These are phyloP conservation scores for Echria macrotheca DNA, from an alignment of 495 filamentous ascomycete genomes.

Conservation along the genomic window DNA sequence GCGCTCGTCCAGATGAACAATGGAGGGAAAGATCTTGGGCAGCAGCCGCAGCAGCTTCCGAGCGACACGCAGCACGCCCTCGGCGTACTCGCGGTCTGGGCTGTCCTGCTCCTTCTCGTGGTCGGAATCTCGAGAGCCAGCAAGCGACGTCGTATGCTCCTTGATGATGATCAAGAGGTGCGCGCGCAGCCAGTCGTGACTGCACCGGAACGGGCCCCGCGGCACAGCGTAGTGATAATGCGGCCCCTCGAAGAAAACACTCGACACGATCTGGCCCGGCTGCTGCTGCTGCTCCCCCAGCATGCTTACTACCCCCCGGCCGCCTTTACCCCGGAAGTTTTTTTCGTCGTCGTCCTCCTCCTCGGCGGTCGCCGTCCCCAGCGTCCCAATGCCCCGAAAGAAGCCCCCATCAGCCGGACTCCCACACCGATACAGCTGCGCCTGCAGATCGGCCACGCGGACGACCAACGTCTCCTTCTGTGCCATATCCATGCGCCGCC, in stretches of 20 bases:
- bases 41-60: conserved; percentile 23
- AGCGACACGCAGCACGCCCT: conserved; percentile 20
- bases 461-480: conserved; percentile 35
- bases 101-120: too few relatives aligned
- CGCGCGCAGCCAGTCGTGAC: conserved; percentile 27
- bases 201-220: conserved; percentile 24
- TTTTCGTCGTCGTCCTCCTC: too few relatives aligned
- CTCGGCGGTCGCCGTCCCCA: conserved; percentile 6
- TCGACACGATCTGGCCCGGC: conserved; percentile 23
- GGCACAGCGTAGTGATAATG: conserved; percentile 23
- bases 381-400: conserved; percentile 36
- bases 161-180: conserved; percentile 24
- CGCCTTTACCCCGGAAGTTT: too few relatives aligned
- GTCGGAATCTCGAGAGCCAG: conserved; percentile 9
- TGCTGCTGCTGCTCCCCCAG: too few relatives aligned
- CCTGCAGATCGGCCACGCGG: conserved; percentile 33
- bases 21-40: conserved; percentile 24
- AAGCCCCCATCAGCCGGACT: conserved; percentile 18
- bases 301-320: too few relatives aligned
- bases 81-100: conserved; percentile 24
- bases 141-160: conserved; percentile 21
- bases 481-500: conserved; percentile 31
- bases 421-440: conserved; percentile 24
- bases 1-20: conserved; percentile 22
- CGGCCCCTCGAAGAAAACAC: conserved; percentile 23